phyloP scores from a whole-genome alignment of 306 rosid genomes.

The Quercus dentata region DNA sequence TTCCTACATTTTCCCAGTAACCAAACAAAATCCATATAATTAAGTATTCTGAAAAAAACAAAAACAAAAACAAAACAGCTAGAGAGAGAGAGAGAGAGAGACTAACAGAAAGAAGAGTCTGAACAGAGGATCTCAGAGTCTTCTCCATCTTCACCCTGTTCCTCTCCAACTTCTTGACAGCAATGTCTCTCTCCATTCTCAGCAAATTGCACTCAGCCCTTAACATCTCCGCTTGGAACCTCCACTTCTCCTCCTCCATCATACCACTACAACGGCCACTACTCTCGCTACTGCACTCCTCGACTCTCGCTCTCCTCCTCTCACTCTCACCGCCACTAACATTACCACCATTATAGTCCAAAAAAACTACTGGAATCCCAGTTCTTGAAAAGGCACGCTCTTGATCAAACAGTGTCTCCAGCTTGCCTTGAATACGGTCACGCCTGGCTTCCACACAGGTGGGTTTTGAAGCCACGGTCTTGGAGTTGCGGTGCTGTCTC shows the following conservation, averaged over 20 bases:
- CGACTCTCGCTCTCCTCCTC: constrained; percentile 59
- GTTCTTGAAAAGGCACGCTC: constrained; percentile 33
- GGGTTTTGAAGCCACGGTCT: constrained; percentile 27
- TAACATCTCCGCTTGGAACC: constrained; percentile 90
- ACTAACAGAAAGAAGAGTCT: constrained; percentile 75
- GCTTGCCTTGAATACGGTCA: constrained; percentile 30
- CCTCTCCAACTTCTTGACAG: constrained; percentile 57
- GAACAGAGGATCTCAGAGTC: constrained; percentile 66
- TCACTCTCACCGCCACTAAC: constrained; percentile 21
- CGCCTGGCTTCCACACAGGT: constrained; percentile 18
- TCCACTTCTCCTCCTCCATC: constrained; percentile 75
- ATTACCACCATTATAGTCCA: constrained; percentile 33
- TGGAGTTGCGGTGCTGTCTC: constrained; percentile 23
- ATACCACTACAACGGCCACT: not conserved
- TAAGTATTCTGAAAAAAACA: not conserved
- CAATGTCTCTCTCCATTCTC: constrained; percentile 90
- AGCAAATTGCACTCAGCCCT: constrained; percentile 89
- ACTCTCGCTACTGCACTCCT: constrained; percentile 13
- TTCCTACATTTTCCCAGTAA: constrained; percentile 5
- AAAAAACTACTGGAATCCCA: constrained; percentile 44
- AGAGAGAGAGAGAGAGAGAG: not conserved
- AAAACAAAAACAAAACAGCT: not conserved
- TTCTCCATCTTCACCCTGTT: constrained; percentile 49
- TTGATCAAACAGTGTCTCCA: constrained; percentile 61
- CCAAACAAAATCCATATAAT: not conserved